Percentiles rank a stretch among this genome's conserved stretches.
Evolutionary conservation across 495 filamentous ascomycete genomes (phyloP).

Genomic region (Aspergillus cristatus): DNA sequence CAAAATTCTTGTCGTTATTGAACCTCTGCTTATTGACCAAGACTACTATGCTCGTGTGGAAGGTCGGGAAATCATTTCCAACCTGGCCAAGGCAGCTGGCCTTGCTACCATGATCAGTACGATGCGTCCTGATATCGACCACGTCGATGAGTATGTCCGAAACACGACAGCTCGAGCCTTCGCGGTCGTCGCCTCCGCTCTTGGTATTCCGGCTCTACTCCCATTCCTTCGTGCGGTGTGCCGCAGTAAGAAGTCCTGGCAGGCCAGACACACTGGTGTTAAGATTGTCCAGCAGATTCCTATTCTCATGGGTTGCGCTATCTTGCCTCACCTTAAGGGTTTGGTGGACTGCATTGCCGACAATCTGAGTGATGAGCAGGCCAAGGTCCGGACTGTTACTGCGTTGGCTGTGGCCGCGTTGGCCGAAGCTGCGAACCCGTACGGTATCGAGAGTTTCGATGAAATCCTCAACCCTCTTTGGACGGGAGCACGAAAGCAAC

Average conservation of each 20-base stretch:
- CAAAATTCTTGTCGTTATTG: slow-evolving; percentile 98
- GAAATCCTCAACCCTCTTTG: slow-evolving; percentile 95
- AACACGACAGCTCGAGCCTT: slow-evolving; percentile 98
- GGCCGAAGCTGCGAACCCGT: slow-evolving; percentile 93
- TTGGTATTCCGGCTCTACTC: slow-evolving; percentile 90
- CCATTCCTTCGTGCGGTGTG: slow-evolving; percentile 95
- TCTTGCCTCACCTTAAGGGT: slow-evolving; percentile 90
- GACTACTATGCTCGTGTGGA: slow-evolving; percentile 99
- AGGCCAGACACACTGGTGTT: slow-evolving; percentile 96
- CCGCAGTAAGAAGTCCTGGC: slow-evolving; percentile 97
- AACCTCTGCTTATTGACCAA: slow-evolving; percentile 96
- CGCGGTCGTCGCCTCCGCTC: slow-evolving; percentile 91
- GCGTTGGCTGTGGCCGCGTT: slow-evolving; percentile 91
- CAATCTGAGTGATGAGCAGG: slow-evolving; percentile 94
- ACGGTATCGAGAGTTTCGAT: slow-evolving; percentile 98
- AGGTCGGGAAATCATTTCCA: slow-evolving; percentile 97
- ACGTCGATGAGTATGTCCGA: slow-evolving; percentile 97
- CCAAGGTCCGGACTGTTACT: slow-evolving; percentile 93
- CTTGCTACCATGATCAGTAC: slow-evolving; percentile 98
- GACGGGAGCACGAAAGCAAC: slow-evolving; percentile 90
- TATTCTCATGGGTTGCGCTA: slow-evolving; percentile 98
- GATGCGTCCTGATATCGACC: slow-evolving; percentile 98
- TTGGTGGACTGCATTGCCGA: slow-evolving; percentile 94
- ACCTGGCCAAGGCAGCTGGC: slow-evolving; percentile 92
- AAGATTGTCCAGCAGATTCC: slow-evolving; percentile 99